Evolutionary conservation across 2,329 filamentous ascomycete species (phyloP), one percentile per base, ranked within the genome.

Genomic region (Cladosporium sp.): DNA sequence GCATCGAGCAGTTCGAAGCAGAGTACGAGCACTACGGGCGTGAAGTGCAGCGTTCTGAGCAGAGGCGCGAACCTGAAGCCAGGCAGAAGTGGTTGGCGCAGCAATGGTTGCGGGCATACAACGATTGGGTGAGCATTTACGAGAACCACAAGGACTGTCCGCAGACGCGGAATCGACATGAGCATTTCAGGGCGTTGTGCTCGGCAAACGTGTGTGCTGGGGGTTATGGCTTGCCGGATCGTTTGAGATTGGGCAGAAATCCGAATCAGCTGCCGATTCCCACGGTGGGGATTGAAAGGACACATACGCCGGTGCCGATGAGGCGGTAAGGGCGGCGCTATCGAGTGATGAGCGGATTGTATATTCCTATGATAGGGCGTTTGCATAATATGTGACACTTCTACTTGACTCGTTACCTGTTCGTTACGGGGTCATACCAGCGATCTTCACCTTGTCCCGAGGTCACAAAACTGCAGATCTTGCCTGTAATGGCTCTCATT

Each of bases 111-210:
- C 12, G 35, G 14, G 40, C 57, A 2, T 60, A 60, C 21, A 26
- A 60, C 3, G 37, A 60, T 10, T 60, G 57, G 57, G 23, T 60
- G 5, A 44, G 33, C 26, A 23, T 26, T 28, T 60, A 60, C 5
- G 37, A 60, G 26, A 60, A 37, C 7, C 57, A 60, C 14, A 60
- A 60, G 57, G 57, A 60, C 16, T 60, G 57, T 46, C 57, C 57
- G 37, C 35, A 40, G 37, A 60, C 37, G 37, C 23, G 57, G 57
- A 46, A 60, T n/a, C 12, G 37, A 3, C 57, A 60, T 11, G 23
- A 46, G 37, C 57, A 46, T 46, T 60, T 60, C 40, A 28, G 28
- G 5, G 37, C 37, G 23, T 7, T 60, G 37, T 21, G 23, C 23
- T 8, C 14, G 21, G 57, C 57, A 28, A 31, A 28, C 11, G 57